A percentile compares a stretch with the other conserved stretches of the same genome.
Conservation (phyloP, 2,329 filamentous ascomycete genomes). For the Thielaviopsis punctulata region DNA sequence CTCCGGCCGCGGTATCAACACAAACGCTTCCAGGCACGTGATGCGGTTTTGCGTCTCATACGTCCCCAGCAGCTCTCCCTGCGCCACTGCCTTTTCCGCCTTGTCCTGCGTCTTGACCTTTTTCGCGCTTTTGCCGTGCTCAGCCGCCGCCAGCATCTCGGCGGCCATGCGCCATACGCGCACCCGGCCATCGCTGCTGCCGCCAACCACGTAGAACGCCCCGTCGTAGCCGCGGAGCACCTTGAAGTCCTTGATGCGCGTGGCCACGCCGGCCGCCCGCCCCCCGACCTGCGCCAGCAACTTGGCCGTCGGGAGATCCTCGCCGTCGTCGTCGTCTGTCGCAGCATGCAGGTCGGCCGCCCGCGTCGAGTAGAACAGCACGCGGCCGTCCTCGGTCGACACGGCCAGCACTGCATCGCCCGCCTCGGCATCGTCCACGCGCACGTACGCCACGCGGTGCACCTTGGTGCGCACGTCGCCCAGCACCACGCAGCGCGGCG, state of each 20-base stretch:
- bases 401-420: slow-evolving; percentile 44
- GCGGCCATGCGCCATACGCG: slow-evolving; percentile 52
- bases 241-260: slow-evolving; percentile 79
- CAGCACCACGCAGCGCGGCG: slow-evolving; percentile 57
- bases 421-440: slow-evolving; percentile 25
- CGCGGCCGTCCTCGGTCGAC: slow-evolving; percentile 77
- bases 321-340: slow-evolving; percentile 19
- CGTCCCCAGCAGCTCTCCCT: slow-evolving; percentile 53
- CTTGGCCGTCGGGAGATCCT: slow-evolving; percentile 38
- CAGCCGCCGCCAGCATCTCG: slow-evolving; percentile 16
- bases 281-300: slow-evolving; percentile 67
- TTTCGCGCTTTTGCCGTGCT: slow-evolving; percentile 11
- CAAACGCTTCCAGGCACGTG: slow-evolving; percentile 72
- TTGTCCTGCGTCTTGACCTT: slow-evolving; percentile 13
- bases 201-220: slow-evolving; percentile 46
- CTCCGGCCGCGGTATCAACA: slow-evolving; percentile 57
- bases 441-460: slow-evolving; percentile 62
- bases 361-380: slow-evolving; percentile 66
- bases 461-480: slow-evolving; percentile 58
- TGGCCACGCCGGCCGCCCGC: slow-evolving; percentile 43
- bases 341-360: slow-evolving; percentile 26
- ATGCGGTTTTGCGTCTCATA: slow-evolving; percentile 81
- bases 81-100: slow-evolving; percentile 12
- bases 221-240: slow-evolving; percentile 32
- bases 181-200: slow-evolving; percentile 72